Evolutionary conservation across 139 green algal genomes (phyloP).

Genomic region (Diplosphaera chodatii): DNA sequence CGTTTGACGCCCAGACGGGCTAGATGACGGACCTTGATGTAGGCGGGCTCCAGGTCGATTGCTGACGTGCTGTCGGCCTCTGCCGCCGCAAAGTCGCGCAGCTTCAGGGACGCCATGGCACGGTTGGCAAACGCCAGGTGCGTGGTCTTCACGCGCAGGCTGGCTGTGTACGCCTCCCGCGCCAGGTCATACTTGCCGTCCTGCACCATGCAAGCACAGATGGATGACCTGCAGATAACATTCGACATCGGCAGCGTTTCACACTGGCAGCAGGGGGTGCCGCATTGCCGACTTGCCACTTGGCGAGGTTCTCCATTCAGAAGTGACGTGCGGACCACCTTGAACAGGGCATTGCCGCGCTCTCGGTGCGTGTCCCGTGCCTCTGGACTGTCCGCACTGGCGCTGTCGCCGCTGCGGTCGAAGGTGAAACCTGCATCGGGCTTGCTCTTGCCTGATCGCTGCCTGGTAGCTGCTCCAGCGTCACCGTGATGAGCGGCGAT

Average conservation of each 20-base stretch:
- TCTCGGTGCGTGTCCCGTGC: constrained; percentile 16
- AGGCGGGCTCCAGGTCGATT: constrained; percentile 49
- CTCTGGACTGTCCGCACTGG: constrained; percentile 1
- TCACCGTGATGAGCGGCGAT: too few species aligned
- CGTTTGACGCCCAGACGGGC: background rate
- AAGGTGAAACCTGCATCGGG: too few species aligned
- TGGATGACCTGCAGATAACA: too few species aligned
- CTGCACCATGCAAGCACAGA: too few species aligned
- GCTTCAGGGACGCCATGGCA: constrained; percentile 61
- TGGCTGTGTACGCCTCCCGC: constrained; percentile 44
- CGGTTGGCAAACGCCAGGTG: constrained; percentile 58
- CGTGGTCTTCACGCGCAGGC: constrained; percentile 36
- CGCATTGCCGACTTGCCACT: too few species aligned
- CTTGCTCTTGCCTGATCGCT: too few species aligned
- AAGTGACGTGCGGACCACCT: too few species aligned
- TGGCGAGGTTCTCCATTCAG: too few species aligned
- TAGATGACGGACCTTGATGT: constrained; percentile 54
- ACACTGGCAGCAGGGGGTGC: too few species aligned
- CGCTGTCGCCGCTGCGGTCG: too few species aligned
- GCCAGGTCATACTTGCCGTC: constrained; percentile 37
- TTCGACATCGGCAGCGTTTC: too few species aligned
- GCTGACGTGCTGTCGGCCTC: constrained; percentile 54
- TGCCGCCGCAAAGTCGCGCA: constrained; percentile 28
- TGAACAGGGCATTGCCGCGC: constrained; percentile 67
- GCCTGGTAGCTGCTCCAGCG: too few species aligned